These are phyloP conservation scores for Candida awuae DNA, from an alignment of 805 yeast genomes.

Conservation along the genomic window DNA sequence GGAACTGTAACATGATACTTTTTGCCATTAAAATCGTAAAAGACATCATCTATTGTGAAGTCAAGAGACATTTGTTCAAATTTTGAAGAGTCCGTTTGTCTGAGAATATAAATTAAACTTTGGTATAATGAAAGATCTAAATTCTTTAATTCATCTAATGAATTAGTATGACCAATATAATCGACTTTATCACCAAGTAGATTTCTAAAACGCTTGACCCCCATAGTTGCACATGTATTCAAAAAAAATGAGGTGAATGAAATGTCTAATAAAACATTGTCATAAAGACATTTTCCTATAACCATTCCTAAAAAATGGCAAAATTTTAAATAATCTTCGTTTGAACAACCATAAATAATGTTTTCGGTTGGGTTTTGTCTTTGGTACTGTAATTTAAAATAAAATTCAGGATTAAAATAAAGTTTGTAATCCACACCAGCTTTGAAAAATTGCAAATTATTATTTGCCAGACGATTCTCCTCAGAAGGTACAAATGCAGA, in stretches of 20 bases:
- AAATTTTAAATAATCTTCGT: slow-evolving; percentile 25
- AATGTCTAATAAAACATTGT: slow-evolving; percentile 70
- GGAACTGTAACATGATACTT: slow-evolving; percentile 39
- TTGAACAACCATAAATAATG: slow-evolving; percentile 21
- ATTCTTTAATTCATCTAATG: slow-evolving; percentile 71
- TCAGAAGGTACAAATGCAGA: slow-evolving; percentile 53
- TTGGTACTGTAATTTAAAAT: slow-evolving; percentile 22
- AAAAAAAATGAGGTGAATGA: slow-evolving; percentile 83
- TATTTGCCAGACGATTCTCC: slow-evolving; percentile 19
- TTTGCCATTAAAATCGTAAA: slow-evolving; percentile 22
- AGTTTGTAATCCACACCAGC: slow-evolving; percentile 48
- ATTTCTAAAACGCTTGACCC: slow-evolving; percentile 25
- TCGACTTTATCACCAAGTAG: slow-evolving; percentile 15
- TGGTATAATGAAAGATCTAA: slow-evolving; percentile 61
- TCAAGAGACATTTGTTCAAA: slow-evolving; percentile 52
- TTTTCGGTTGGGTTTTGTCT: slow-evolving; percentile 22
- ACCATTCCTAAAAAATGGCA: slow-evolving; percentile 67
- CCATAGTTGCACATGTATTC: slow-evolving; percentile 40
- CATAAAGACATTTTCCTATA: slow-evolving; percentile 84
- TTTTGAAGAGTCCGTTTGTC: slow-evolving; percentile 42
- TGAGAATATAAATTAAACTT: slow-evolving; percentile 54
- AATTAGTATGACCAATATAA: slow-evolving; percentile 34
- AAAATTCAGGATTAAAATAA: slow-evolving; percentile 59
- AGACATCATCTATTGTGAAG: slow-evolving; percentile 53
- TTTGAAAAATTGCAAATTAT: slow-evolving; percentile 31